Base-by-base conservation (phyloP, 768 basidiomycete genomes). In the Pulveroboletus sp. region DNA sequence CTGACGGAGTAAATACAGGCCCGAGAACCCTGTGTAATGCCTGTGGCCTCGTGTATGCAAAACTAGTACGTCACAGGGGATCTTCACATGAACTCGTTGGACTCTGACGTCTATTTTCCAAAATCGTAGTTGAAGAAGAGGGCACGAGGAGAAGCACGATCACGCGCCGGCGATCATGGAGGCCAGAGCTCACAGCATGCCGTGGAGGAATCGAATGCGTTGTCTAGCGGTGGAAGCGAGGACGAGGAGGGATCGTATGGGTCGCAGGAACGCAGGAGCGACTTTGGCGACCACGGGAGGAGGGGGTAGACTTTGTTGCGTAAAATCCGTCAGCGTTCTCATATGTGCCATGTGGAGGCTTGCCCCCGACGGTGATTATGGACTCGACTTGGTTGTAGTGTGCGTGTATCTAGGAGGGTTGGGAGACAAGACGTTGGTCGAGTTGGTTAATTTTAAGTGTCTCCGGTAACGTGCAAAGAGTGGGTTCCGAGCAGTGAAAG, bases 21-120 rank as follows among this genome's bases (percentile, higher is more conserved):
- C 88, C 88, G 21, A 78, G 89, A 63, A 90, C 88, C 47, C 71
- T 91, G 46, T 91, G 88, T 66, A 91, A 91, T 64, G 88, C 88
- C 10, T 91, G 88, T 67, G 88, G 88, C 47, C 79, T 91, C 56
- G 88, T 91, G 52, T 91, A 89, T 66, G 89, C 88, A 47, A 91
- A 91, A 72, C 75, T 90, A 68, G 87, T 89, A 67, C 64, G 83
- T 76, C 58, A 68, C 57, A 59, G 52, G 57, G 46, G 60, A 49
- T 54, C 50, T 57, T 56, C 46, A 49, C 54, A 47, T 58, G 46
- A 39, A 31, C 47, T 55, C 46, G 35, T 35, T 44, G 50, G 47
- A 39, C 47, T 49, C 59, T 70, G 56, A 70, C 49, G 36, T 49
- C 44, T 55, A 38, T 51, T 51, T 51, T 45, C 45, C 47, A 47